Base-by-base conservation (phyloP, 169 alveolate species). In the Eimeria necatrix region DNA sequence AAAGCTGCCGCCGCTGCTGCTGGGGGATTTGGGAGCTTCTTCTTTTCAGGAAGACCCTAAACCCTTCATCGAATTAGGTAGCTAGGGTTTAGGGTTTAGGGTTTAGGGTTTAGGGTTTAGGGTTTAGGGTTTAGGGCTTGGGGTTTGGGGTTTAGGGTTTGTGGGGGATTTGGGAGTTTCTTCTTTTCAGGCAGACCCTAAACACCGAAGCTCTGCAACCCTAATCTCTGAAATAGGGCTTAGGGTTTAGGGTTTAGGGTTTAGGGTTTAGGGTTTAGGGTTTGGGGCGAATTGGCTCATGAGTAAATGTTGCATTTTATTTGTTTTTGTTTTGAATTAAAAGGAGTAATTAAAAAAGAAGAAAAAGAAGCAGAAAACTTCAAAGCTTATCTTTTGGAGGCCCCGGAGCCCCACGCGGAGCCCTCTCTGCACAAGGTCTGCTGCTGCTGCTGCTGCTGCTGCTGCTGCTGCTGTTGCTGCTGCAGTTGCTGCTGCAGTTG, bases 341-440 rank as follows among this genome's bases (percentile, higher is more conserved):
- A 32, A 80, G 89, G 89, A 49, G 51, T 22, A 6, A 48, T 80
- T 16, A 80, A 7, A 12, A 20, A 14, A 12, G 49, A 32, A 22
- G 89, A 32, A 49, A 70, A 24, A 10, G 89, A n/a, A 3, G 32
- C 14, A 2, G 89, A 80, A 2, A 18, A 7, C 22, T 80, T 80
- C 70, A 52, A 20, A 18, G 71, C 89, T 0, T 80, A n/a, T 22
- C 71, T 80, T 12, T n/a, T 80, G 48, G 89, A 80, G 53, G 49
- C 22, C 49, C 89, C 89, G n/a, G 70, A 46, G 4, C 89, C 89
- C 18, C 89, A 80, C 52, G 48, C 89, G 26, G 89, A 80, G 26
- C 22, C 89, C 16, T 49, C 89, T 7, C 61, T 80, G 32, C 89
- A 80, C 16, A 80, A 80, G 89, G 89, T 80, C 16, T 6, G 8